Percentiles rank a stretch among this genome's conserved stretches.
Conservation (phyloP, 2,329 filamentous ascomycete genomes). For the Thielaviopsis euricoi region DNA sequence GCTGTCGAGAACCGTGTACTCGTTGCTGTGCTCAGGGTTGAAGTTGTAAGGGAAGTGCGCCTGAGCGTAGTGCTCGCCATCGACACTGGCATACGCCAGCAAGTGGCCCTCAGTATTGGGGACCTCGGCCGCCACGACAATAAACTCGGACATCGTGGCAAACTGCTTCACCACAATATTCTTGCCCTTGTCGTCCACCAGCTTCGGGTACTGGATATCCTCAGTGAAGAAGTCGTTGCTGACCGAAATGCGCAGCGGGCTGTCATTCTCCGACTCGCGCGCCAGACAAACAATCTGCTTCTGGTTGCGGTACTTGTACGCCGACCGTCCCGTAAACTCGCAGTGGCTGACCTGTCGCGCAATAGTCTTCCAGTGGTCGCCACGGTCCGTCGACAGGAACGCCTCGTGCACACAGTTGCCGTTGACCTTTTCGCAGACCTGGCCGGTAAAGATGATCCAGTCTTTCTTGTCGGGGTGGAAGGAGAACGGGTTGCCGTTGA, state of each 20-base stretch:
- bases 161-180: slow-evolving; percentile 57
- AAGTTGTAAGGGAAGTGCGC: slow-evolving; percentile 81
- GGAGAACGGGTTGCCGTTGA: slow-evolving; percentile 32
- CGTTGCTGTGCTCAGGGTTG: slow-evolving; percentile 50
- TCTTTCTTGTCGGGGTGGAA: slow-evolving; percentile 80
- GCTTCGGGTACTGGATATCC: slow-evolving; percentile 23
- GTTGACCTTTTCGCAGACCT: slow-evolving; percentile 43
- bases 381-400: slow-evolving; percentile 63
- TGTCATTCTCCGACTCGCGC: slow-evolving; percentile 33
- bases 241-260: slow-evolving; percentile 52
- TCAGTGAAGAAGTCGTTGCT: slow-evolving; percentile 65
- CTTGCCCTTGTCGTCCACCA: slow-evolving; percentile 41
- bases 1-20: slow-evolving; percentile 88
- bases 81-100: slow-evolving; percentile 66
- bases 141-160: slow-evolving; percentile 92
- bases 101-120: slow-evolving; percentile 39
- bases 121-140: slow-evolving; percentile 56
- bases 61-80: slow-evolving; percentile 66
- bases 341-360: slow-evolving; percentile 63
- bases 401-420: slow-evolving; percentile 55
- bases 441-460: slow-evolving; percentile 83
- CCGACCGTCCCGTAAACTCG: slow-evolving; percentile 60
- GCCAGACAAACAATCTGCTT: slow-evolving; percentile 44
- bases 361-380: slow-evolving; percentile 61
- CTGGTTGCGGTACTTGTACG: slow-evolving; percentile 34